Percentiles rank a stretch among this genome's conserved stretches.
phyloP scores from a whole-genome alignment of 805 yeast genomes.

The Vanderwaltozyma tropicalis region DNA sequence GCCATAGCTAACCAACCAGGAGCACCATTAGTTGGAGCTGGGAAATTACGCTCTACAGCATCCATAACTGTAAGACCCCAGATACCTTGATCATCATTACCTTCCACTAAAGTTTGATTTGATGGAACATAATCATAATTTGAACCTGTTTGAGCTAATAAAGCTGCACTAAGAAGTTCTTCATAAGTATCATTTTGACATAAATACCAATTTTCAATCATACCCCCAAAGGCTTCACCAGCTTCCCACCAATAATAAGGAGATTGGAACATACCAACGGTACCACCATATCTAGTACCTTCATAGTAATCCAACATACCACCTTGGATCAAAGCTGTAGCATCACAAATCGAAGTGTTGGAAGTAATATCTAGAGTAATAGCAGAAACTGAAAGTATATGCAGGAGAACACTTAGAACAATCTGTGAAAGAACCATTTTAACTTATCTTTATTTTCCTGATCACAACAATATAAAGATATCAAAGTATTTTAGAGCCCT shows the following conservation, averaged over 20 bases:
- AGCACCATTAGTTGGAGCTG: slow-evolving; percentile 34
- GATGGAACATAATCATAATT: slow-evolving; percentile 48
- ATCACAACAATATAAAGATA: no score
- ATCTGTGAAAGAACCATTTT: no score
- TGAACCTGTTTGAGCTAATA: slow-evolving; percentile 32
- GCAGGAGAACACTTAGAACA: neutral
- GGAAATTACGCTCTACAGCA: slow-evolving; percentile 50
- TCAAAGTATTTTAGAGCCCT: no score
- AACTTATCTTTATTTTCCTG: no score
- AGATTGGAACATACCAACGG: slow-evolving; percentile 56
- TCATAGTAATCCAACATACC: slow-evolving; percentile 63
- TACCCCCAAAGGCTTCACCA: slow-evolving; percentile 61
- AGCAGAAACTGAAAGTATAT: slow-evolving; percentile 5
- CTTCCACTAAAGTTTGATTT: slow-evolving; percentile 57
- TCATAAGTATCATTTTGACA: slow-evolving; percentile 61
- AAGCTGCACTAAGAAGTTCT: slow-evolving; percentile 44
- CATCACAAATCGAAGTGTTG: slow-evolving; percentile 42
- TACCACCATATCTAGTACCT: slow-evolving; percentile 51
- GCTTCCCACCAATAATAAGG: slow-evolving; percentile 90
- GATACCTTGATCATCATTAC: slow-evolving; percentile 64
- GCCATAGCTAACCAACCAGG: slow-evolving; percentile 47
- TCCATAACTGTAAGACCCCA: slow-evolving; percentile 58
- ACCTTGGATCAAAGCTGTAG: slow-evolving; percentile 44
- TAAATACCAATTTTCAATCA: slow-evolving; percentile 63
- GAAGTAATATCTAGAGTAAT: slow-evolving; percentile 33